phyloP scores from a whole-genome alignment of 2,329 filamentous ascomycete species.

The Karstenula rhodostoma region DNA sequence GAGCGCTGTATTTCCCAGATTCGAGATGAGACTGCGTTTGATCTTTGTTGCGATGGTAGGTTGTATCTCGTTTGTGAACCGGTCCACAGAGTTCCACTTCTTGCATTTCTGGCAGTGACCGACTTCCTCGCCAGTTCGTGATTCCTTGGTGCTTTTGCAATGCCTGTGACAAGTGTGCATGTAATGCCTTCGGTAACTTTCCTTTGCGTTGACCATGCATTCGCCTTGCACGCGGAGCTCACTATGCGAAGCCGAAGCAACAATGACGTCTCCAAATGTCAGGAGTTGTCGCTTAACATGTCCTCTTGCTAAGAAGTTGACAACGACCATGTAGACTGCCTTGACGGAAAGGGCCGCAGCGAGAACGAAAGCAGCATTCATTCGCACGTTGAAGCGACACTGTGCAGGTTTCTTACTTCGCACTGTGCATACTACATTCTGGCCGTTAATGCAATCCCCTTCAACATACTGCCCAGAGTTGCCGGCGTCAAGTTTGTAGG shows the following conservation, averaged over 20 bases:
- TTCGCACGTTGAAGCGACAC: slow-evolving; percentile 42
- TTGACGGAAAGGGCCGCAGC: slow-evolving; percentile 33
- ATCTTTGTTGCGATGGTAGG: slow-evolving; percentile 42
- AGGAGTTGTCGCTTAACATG: slow-evolving; percentile 40
- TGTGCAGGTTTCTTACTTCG: slow-evolving; percentile 11
- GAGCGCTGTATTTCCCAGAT: slow-evolving; percentile 41
- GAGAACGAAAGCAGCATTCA: slow-evolving; percentile 41
- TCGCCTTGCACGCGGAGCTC: slow-evolving; percentile 41
- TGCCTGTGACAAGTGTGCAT: slow-evolving; percentile 43
- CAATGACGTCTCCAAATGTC: slow-evolving; percentile 42
- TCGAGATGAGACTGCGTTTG: slow-evolving; percentile 40
- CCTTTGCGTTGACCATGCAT: slow-evolving; percentile 43
- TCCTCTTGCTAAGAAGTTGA: slow-evolving; percentile 33
- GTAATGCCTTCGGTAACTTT: slow-evolving; percentile 32
- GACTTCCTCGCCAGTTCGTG: slow-evolving; percentile 39
- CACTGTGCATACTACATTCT: slow-evolving; percentile 20
- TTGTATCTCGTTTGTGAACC: slow-evolving; percentile 27
- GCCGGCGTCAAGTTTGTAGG: background rate
- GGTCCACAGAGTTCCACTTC: slow-evolving; percentile 29
- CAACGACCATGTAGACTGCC: slow-evolving; percentile 40
- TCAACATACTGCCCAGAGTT: background rate
- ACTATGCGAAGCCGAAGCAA: slow-evolving; percentile 37
- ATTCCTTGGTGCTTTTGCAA: slow-evolving; percentile 31
- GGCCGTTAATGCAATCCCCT: slow-evolving; percentile 25
- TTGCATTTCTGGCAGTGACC: slow-evolving; percentile 45